Conservation (phyloP, 78 protist genomes). For the Dictyostelium citrinum region DNA sequence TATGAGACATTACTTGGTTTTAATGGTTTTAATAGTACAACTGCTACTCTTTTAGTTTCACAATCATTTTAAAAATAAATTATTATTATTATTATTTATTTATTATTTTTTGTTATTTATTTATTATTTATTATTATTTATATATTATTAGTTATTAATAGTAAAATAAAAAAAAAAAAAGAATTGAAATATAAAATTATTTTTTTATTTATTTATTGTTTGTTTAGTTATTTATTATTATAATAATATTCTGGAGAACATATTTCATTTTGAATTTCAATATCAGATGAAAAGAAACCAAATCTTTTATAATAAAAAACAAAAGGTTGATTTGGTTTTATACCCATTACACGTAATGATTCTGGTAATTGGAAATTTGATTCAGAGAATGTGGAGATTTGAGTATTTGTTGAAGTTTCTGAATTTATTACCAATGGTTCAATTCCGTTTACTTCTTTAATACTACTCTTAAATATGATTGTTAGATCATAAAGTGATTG, state of each 20-base stretch:
- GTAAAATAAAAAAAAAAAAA: not conserved
- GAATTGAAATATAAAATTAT: not conserved
- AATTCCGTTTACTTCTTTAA: not conserved
- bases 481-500: not conserved
- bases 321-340: constrained; percentile 5
- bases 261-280: not conserved
- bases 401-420: not conserved
- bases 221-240: not conserved
- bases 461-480: not conserved
- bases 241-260: constrained; percentile 42
- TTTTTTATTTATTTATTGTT: not conserved
- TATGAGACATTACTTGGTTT: constrained; percentile 21
- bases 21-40: not conserved
- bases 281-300: not conserved
- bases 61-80: not conserved
- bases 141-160: too few relatives aligned
- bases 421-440: not conserved
- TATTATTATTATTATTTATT: too few relatives aligned
- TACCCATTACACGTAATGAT: not conserved
- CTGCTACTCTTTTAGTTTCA: not conserved
- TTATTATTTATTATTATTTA: too few relatives aligned
- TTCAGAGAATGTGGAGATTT: not conserved
- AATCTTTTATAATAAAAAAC: constrained; percentile 1
- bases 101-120: not conserved
- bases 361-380: not conserved